Base-by-base conservation (phyloP, 176 grass and related monocot species). In the Saccharum officinarum region DNA sequence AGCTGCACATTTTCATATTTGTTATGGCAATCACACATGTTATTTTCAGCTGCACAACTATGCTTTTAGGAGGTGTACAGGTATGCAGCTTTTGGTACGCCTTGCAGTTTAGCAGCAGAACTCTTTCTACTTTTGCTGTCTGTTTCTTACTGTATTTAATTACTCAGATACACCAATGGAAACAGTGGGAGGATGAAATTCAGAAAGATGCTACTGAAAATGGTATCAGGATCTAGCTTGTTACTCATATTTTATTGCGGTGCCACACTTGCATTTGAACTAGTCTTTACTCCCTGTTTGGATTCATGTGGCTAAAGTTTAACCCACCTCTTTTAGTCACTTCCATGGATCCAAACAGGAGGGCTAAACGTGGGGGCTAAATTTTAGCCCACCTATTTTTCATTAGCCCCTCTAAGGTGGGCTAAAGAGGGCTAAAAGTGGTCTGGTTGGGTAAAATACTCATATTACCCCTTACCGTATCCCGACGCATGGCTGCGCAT, bases 1-100 rank as follows among this genome's bases (percentile, higher is more conserved):
- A 91, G 71, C 78, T 97, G 87, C 95, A 97, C 71, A 97, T 97
- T 44, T 97, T 97, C 82, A 94, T 95, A 82, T 97, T 97, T 68
- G 90, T 97, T 73, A 81, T 97, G 82, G 95, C 95, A 18, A 78
- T 97, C 77, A 94, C 89, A 42, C 95, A 97, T 90, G 86, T 97
- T 41, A 23, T 89, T 42, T 97, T 97, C 82, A 93, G 95, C 61
- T 88, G 88, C 87, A 80, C 89, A 75, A 97, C 92, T 30, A 92
- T 97, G 90, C 33, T 97, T 79, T 75, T 95, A 76, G 95, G 92
- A 90, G 80, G 88, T 72, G 87, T 84, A 26, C 92, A 95, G 95
- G 95, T 97, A 88, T 82, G 44, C 72, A 59, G 45, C 31, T 40
- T 42, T 37, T 79, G 20, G 14, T 30, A 76, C 23, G 2, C 55